These are phyloP conservation scores for Jacaranda mimosifolia DNA, from an alignment of 257 asterid genomes.

Conservation along the genomic window DNA sequence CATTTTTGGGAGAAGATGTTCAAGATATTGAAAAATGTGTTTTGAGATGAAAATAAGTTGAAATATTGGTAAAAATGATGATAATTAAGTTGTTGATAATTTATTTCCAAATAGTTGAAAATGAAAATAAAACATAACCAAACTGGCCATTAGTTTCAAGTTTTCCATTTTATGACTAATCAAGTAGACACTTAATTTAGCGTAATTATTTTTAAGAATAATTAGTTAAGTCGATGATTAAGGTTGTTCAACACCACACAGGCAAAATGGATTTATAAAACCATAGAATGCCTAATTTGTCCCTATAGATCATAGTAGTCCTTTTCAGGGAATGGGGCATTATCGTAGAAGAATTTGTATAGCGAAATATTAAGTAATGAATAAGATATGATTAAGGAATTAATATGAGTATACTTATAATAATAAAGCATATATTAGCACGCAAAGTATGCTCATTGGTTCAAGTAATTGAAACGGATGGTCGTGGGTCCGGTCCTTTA, in stretches of 20 bases:
- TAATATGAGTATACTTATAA: neutral
- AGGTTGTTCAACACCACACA: constrained; percentile 36
- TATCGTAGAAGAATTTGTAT: neutral
- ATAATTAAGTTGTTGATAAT: too few species aligned
- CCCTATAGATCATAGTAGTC: neutral
- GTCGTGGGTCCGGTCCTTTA: constrained; percentile 13
- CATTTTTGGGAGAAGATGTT: too few species aligned
- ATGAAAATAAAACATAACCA: too few species aligned
- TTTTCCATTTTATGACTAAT: too few species aligned
- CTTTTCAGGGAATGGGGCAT: neutral
- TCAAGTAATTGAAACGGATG: constrained; percentile 14
- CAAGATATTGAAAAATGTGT: too few species aligned
- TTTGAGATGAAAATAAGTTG: too few species aligned
- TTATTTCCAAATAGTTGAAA: too few species aligned
- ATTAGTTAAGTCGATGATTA: constrained; percentile 24
- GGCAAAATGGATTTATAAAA: constrained; percentile 4
- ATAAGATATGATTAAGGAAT: neutral
- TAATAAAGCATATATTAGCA: neutral
- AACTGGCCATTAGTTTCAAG: too few species aligned
- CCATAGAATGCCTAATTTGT: neutral
- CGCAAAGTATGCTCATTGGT: constrained; percentile 40
- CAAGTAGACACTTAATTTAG: neutral
- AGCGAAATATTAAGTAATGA: neutral
- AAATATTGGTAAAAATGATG: too few species aligned
- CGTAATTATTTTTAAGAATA: neutral